phyloP scores from a whole-genome alignment of 495 filamentous ascomycete species.

The Hyaloscypha hepaticicola region DNA sequence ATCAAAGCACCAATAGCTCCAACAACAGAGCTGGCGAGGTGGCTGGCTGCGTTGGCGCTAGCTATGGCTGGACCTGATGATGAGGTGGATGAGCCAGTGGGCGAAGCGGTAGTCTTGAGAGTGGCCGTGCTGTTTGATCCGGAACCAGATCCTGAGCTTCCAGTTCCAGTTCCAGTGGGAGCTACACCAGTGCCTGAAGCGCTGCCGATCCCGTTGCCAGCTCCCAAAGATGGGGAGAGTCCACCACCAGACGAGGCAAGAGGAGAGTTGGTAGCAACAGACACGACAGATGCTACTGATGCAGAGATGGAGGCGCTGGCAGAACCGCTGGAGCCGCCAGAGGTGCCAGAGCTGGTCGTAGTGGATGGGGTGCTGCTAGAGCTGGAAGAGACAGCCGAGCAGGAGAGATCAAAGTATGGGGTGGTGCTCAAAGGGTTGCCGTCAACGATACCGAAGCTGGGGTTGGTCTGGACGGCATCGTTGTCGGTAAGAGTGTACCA shows the following conservation, averaged over 20 bases:
- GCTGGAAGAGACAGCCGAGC: slow-evolving; percentile 33
- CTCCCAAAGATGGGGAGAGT: slow-evolving; percentile 25
- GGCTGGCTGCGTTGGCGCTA: slow-evolving; percentile 10
- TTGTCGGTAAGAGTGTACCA: slow-evolving; percentile 77
- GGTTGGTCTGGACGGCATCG: slow-evolving; percentile 52
- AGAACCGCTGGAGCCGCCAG: slow-evolving; percentile 24
- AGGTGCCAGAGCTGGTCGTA: slow-evolving; percentile 22
- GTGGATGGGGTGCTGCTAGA: slow-evolving; percentile 23
- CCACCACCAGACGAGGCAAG: slow-evolving; percentile 25
- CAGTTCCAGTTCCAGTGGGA: slow-evolving; percentile 21
- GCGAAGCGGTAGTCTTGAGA: slow-evolving; percentile 14
- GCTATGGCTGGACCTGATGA: not conserved
- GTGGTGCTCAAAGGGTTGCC: slow-evolving; percentile 46
- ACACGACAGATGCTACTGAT: slow-evolving; percentile 15
- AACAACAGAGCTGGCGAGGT: slow-evolving; percentile 22
- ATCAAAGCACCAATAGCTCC: slow-evolving; percentile 21
- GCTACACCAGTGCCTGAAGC: slow-evolving; percentile 16
- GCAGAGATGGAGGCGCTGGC: slow-evolving; percentile 4
- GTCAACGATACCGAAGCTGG: slow-evolving; percentile 64
- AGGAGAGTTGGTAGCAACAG: slow-evolving; percentile 6
- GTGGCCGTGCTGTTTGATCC: slow-evolving; percentile 10
- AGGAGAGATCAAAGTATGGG: slow-evolving; percentile 64
- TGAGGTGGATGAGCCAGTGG: slow-evolving; percentile 14
- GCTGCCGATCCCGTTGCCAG: slow-evolving; percentile 5
- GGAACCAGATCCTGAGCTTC: slow-evolving; percentile 19